Base-by-base conservation (phyloP, 2,329 filamentous ascomycete genomes). In the Hirsutella minnesotensis region DNA sequence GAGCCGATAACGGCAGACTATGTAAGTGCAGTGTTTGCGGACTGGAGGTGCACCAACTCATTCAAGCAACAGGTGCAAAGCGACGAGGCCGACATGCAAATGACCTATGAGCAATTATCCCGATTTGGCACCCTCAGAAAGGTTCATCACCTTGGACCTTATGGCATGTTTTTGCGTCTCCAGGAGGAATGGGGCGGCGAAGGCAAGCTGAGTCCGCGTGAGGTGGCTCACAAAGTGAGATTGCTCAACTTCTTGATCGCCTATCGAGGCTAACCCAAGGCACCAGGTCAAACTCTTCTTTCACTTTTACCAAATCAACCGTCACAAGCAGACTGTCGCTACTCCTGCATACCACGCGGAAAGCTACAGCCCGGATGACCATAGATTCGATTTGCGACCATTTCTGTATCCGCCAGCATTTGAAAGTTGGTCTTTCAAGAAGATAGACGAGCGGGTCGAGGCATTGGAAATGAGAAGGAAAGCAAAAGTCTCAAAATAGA, bases 301-400 rank as follows among this genome's bases (percentile, higher is more conserved):
- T 51, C 55, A 56, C 22, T 73, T 69, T 51, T 77, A 81, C 34
- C 44, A 71, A 0, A 75, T 81, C 49, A 83, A 83, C 53, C 62
- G 79, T 9, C 79, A 83, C 56, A 83, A 83, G 60, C 70, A 73
- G 57, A 79, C 75, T 1, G 69, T 74, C 9, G 58, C 78, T 40
- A 80, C 77, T 2, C 77, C 77, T 0, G 67, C 66, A 21, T 65
- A 76, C 40, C 75, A 79, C 48, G 46, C 61, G 8, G 57, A 38
- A 16, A 27, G 34, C 7, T 38, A 40, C 10, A 31, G 61, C 43
- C 61, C 49, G 39, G 64, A 67, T 40, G 64, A 67, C 50, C 64
- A 68, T 46, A 50, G 63, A 8, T 55, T 53, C 38, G 63, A 66
- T 12, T 38, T 66, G 37, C 54, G 66, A 9, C 65, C 64, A 3